Conservation (phyloP, 1,284 basidiomycete species). For the Athelia sp. region DNA sequence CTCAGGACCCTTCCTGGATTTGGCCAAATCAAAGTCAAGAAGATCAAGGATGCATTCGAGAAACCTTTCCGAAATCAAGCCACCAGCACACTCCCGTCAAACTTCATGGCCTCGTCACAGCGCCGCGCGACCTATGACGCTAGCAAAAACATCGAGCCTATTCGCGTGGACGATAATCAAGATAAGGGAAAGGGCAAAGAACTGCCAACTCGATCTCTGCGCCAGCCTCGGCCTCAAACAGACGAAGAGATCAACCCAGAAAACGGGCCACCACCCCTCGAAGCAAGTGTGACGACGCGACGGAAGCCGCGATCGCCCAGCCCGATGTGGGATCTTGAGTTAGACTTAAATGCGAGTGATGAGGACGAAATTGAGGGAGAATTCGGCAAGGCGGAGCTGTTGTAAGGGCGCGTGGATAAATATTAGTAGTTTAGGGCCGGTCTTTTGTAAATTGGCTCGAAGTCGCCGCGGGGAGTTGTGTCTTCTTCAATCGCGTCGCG, state of each 20-base stretch:
- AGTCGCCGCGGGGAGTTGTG: neutral
- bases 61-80: slow-evolving; percentile 68
- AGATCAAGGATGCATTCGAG: slow-evolving; percentile 74
- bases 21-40: slow-evolving; percentile 90
- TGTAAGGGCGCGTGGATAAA: neutral
- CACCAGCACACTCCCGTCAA: slow-evolving; percentile 42
- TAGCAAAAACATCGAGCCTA: slow-evolving; percentile 5
- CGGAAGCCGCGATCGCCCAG: neutral
- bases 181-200: slow-evolving; percentile 16
- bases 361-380: neutral
- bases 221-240: slow-evolving; percentile 46
- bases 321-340: slow-evolving; percentile 1
- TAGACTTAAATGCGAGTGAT: neutral
- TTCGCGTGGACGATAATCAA: slow-evolving; percentile 8
- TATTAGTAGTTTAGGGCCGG: neutral
- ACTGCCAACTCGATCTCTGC: slow-evolving; percentile 15
- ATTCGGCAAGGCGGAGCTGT: neutral
- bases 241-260: slow-evolving; percentile 51
- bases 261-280: neutral
- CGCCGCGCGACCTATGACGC: slow-evolving; percentile 25
- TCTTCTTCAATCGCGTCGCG: neutral
- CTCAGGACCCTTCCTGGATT: slow-evolving; percentile 87
- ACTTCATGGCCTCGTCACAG: slow-evolving; percentile 19
- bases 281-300: neutral
- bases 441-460: neutral